Percentiles rank a stretch among this genome's conserved stretches.
phyloP scores from a whole-genome alignment of 2,329 filamentous ascomycete species.

The Fusarium hainanense region DNA sequence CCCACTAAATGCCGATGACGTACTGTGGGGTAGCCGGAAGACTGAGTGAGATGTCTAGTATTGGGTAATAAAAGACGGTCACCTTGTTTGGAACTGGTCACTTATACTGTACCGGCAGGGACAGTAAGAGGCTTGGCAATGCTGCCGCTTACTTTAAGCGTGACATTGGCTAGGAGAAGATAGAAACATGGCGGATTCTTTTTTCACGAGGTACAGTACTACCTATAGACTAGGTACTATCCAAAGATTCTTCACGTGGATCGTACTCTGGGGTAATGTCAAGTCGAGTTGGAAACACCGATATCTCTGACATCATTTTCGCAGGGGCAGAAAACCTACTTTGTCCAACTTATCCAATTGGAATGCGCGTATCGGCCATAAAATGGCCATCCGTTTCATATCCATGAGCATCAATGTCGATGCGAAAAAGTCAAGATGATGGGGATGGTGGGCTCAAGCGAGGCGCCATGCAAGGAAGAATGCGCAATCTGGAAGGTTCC shows the following conservation, averaged over 20 bases:
- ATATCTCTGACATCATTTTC: conserved; percentile 34
- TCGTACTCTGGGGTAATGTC: conserved; percentile 1
- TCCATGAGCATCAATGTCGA: neutral
- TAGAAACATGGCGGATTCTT: neutral
- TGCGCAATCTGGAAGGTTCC: conserved; percentile 7
- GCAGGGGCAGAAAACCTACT: neutral
- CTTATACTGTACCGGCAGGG: neutral
- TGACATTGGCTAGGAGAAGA: neutral
- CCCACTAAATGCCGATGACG: conserved; percentile 33
- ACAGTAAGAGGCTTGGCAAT: neutral
- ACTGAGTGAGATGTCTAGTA: neutral
- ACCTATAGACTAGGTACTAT: neutral
- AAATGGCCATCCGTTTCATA: neutral
- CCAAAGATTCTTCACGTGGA: neutral
- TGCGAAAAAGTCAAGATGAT: conserved; percentile 1
- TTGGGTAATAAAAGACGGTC: neutral
- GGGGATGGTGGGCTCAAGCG: neutral
- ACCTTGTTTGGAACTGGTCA: neutral
- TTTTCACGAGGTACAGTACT: neutral
- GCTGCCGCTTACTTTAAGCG: neutral
- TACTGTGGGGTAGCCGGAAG: conserved; percentile 33
- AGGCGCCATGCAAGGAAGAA: conserved; percentile 12
- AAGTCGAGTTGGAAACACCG: neutral
- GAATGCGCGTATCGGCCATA: neutral
- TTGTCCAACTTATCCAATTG: neutral